Percentiles rank a stretch among this genome's conserved stretches.
These are phyloP conservation scores for Crassisporium funariophilum DNA, from an alignment of 768 basidiomycete genomes.

Conservation along the genomic window DNA sequence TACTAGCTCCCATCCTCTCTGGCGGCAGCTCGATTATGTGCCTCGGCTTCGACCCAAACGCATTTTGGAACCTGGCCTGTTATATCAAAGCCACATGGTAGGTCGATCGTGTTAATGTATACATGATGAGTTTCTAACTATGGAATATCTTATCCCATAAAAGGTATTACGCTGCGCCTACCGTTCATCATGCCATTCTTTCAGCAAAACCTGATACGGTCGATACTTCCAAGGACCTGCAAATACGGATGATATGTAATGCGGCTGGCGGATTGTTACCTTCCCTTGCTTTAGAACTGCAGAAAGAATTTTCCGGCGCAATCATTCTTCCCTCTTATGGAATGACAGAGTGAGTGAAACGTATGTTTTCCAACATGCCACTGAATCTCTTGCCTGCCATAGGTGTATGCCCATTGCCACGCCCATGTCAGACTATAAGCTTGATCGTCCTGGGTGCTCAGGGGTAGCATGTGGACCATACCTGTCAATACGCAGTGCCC, in stretches of 20 bases:
- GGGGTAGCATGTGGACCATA: conserved; percentile 51
- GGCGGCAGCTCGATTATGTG: conserved; percentile 59
- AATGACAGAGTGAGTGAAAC: conserved; percentile 48
- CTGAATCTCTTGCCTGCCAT: conserved; percentile 5
- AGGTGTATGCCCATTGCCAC: conserved; percentile 55
- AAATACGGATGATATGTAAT: conserved; percentile 50
- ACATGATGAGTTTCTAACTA: conserved; percentile 3
- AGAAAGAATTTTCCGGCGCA: conserved; percentile 50
- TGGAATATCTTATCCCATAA: conserved; percentile 5
- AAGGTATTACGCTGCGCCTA: conserved; percentile 55
- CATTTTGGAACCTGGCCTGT: conserved; percentile 47
- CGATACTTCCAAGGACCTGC: conserved; percentile 33
- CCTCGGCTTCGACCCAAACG: conserved; percentile 51
- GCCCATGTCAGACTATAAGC: conserved; percentile 42
- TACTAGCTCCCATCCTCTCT: conserved; percentile 58
- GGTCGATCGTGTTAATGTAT: conserved; percentile 19
- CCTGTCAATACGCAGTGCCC: conserved; percentile 43
- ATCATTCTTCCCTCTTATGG: conserved; percentile 62
- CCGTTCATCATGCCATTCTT: conserved; percentile 53
- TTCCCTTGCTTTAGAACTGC: conserved; percentile 47
- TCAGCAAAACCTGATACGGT: conserved; percentile 35
- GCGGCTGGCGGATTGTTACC: conserved; percentile 57
- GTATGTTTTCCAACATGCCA: conserved; percentile 2
- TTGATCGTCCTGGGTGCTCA: conserved; percentile 50
- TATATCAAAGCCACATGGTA: conserved; percentile 51